A percentile compares a stretch with the other conserved stretches of the same genome.
Evolutionary conservation across 202 grass and related monocot species (phyloP).

Genomic region (Schoenoplectus triqueter): DNA sequence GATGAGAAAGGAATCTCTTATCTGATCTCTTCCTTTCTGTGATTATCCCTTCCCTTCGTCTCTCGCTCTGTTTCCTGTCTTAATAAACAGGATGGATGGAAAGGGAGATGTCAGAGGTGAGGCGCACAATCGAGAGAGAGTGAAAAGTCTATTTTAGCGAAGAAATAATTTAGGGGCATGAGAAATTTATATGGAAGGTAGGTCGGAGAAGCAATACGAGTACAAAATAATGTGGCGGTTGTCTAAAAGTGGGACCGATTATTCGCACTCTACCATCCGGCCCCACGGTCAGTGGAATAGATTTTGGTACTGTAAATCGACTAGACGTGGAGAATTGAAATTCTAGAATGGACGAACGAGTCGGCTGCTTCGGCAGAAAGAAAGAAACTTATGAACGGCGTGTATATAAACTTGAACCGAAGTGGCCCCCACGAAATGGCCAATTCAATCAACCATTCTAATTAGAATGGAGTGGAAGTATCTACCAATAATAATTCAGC

Average conservation of each 20-base stretch:
- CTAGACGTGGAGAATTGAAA: neutral
- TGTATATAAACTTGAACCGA: too few relatives aligned
- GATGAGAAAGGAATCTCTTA: slow-evolving; percentile 36
- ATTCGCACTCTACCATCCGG: too few relatives aligned
- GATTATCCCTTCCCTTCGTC: slow-evolving; percentile 26
- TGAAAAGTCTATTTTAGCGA: slow-evolving; percentile 23
- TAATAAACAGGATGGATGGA: slow-evolving; percentile 33
- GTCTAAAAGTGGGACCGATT: neutral
- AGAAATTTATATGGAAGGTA: neutral
- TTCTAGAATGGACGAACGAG: slow-evolving; percentile 31
- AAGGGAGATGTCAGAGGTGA: slow-evolving; percentile 13
- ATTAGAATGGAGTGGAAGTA: too few relatives aligned
- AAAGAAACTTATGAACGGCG: slow-evolving; percentile 23
- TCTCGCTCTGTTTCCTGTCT: slow-evolving; percentile 11
- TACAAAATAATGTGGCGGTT: slow-evolving; percentile 7
- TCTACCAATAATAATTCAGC: too few relatives aligned
- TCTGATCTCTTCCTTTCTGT: slow-evolving; percentile 33
- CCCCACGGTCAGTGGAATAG: neutral
- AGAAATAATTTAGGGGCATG: neutral
- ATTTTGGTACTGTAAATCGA: neutral
- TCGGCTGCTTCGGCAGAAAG: neutral
- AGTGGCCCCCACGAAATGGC: too few relatives aligned
- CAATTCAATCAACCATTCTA: too few relatives aligned
- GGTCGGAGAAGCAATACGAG: neutral
- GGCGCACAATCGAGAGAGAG: slow-evolving; percentile 19